Percentiles rank a stretch among this genome's conserved stretches.
Conservation (phyloP, 2,329 filamentous ascomycete genomes). For the Immersiporthe knoxdaviesiana region DNA sequence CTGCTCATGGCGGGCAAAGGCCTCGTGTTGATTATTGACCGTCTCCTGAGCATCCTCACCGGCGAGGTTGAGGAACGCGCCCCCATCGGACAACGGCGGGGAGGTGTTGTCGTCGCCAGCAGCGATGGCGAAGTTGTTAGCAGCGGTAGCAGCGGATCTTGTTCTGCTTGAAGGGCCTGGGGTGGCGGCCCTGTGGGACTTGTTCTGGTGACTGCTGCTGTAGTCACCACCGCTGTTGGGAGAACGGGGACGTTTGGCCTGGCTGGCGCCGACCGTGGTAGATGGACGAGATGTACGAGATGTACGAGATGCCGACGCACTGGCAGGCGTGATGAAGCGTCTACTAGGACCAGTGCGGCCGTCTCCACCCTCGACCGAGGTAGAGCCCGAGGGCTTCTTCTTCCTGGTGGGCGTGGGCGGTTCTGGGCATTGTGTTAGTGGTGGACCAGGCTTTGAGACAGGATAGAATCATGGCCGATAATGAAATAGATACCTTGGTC, state of each 20-base stretch:
- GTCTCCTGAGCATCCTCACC: constrained; percentile 32
- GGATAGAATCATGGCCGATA: no score
- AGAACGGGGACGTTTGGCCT: constrained; percentile 23
- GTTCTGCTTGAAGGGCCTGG: constrained; percentile 28
- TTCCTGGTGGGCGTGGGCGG: not conserved
- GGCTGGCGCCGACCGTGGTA: constrained; percentile 3
- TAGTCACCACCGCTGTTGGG: constrained; percentile 26
- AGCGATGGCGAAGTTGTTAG: constrained; percentile 19
- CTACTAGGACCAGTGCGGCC: constrained; percentile 6
- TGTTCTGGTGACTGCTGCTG: constrained; percentile 15
- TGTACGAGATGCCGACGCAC: constrained; percentile 11
- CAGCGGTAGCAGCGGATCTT: constrained; percentile 18
- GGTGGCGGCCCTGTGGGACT: constrained; percentile 30
- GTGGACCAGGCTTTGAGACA: not conserved
- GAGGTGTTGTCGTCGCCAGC: constrained; percentile 22
- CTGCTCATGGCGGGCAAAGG: constrained; percentile 44
- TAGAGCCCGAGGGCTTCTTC: constrained; percentile 12
- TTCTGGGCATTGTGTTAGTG: constrained; percentile 10
- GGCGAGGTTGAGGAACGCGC: constrained; percentile 45
- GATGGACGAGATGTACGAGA: constrained; percentile 14
- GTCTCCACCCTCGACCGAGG: constrained; percentile 11
- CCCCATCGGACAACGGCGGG: constrained; percentile 28
- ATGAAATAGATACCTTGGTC: constrained; percentile 17
- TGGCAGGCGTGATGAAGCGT: constrained; percentile 23
- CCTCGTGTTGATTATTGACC: constrained; percentile 38